Percentiles rank a stretch among this genome's conserved stretches.
phyloP scores from a whole-genome alignment of 2,329 filamentous ascomycete species.

The Aspergillus sp. region DNA sequence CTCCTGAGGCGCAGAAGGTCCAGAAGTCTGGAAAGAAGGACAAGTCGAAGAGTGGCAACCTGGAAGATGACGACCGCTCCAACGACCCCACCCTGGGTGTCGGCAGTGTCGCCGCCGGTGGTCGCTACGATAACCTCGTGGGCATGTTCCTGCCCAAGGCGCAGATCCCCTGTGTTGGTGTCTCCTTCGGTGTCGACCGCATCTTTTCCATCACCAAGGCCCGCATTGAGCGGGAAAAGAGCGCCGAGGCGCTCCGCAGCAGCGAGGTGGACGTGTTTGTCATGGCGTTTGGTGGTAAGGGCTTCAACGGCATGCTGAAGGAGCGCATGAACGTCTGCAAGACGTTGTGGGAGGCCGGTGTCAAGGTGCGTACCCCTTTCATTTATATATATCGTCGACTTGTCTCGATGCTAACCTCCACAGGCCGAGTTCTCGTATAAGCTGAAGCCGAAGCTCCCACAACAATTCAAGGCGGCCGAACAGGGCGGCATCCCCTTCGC shows the following conservation, averaged over 20 bases:
- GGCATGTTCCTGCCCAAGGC: conserved; percentile 87
- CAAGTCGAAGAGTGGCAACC: conserved; percentile 51
- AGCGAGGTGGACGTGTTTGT: conserved; percentile 88
- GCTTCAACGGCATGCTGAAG: conserved; percentile 73
- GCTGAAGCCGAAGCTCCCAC: conserved; percentile 80
- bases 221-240: conserved; percentile 61
- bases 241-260: conserved; percentile 54
- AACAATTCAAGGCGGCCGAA: conserved; percentile 91
- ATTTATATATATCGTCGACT: not conserved
- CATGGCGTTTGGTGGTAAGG: conserved; percentile 91
- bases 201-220: conserved; percentile 92
- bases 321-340: conserved; percentile 81
- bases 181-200: conserved; percentile 92
- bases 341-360: conserved; percentile 78
- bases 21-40: conserved; percentile 43
- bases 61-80: conserved; percentile 66
- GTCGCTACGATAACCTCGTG: conserved; percentile 88
- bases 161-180: conserved; percentile 84
- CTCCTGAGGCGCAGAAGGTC: conserved; percentile 34
- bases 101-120: conserved; percentile 84
- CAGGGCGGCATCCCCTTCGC: conserved; percentile 75
- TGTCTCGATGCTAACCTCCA: conserved; percentile 11
- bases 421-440: conserved; percentile 86
- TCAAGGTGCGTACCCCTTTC: conserved; percentile 60
- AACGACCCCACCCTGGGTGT: conserved; percentile 79